phyloP scores from a whole-genome alignment of 192 early-diverging fungal species.

The Fimicolochytrium jonesii region DNA sequence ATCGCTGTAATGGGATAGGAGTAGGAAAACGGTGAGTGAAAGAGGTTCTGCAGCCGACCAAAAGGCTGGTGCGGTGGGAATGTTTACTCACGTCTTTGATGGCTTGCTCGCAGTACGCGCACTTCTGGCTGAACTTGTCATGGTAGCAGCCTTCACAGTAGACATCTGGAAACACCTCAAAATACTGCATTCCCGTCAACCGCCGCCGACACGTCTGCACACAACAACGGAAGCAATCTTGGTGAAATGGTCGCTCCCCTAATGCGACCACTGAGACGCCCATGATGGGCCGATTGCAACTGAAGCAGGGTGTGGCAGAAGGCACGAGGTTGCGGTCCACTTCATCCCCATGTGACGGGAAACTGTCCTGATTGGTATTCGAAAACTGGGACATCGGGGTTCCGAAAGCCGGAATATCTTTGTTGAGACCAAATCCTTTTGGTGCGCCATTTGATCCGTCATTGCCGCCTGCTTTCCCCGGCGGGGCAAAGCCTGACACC shows the following conservation, averaged over 20 bases:
- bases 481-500: not conserved
- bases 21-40: no score
- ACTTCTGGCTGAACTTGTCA: slow-evolving; percentile 20
- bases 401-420: no score
- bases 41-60: no score
- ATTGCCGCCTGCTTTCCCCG: not conserved
- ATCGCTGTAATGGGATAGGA: slow-evolving; percentile 11
- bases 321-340: not conserved
- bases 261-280: slow-evolving; percentile 10
- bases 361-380: not conserved
- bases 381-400: no score
- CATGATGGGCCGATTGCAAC: not conserved
- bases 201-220: slow-evolving; percentile 13
- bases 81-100: slow-evolving; percentile 32
- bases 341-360: not conserved
- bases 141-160: slow-evolving; percentile 34
- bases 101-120: slow-evolving; percentile 33
- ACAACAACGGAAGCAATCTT: slow-evolving; percentile 19
- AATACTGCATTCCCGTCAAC: slow-evolving; percentile 14
- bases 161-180: slow-evolving; percentile 24
- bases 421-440: not conserved
- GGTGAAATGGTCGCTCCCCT: slow-evolving; percentile 14
- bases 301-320: slow-evolving; percentile 7
- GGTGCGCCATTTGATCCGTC: not conserved
- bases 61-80: no score